phyloP scores from a whole-genome alignment of 345 rosid species.

The Eucalyptus fibrosa region DNA sequence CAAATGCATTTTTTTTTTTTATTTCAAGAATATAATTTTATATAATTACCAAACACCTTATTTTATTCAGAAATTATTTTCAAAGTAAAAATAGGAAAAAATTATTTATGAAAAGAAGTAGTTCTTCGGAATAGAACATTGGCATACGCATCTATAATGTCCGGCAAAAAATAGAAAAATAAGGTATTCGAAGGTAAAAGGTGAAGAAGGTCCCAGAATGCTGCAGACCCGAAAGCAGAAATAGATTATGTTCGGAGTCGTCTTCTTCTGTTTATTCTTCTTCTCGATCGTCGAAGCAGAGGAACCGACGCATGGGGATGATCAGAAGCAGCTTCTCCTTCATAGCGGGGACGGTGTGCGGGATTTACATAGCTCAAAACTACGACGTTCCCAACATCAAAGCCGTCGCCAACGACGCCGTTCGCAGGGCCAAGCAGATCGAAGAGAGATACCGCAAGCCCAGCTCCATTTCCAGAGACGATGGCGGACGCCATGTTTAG shows the following conservation, averaged over 20 bases:
- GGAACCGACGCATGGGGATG: constrained; percentile 36
- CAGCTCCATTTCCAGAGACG: constrained; percentile 17
- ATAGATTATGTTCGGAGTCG: not conserved
- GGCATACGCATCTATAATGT: not conserved
- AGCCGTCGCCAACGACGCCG: constrained; percentile 22
- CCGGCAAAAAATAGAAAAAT: not conserved
- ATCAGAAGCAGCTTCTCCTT: constrained; percentile 55
- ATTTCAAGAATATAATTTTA: rapidly evolving
- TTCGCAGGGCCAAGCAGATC: constrained; percentile 35
- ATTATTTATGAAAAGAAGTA: no score
- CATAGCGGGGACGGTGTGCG: constrained; percentile 49
- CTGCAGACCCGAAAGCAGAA: not conserved
- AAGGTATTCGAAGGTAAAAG: not conserved
- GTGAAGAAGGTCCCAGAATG: not conserved
- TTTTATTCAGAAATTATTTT: rapidly evolving
- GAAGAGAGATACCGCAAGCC: constrained; percentile 72
- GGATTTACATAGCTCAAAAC: constrained; percentile 80
- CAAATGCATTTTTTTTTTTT: rapidly evolving
- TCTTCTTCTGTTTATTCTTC: not conserved
- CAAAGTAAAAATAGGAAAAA: no score
- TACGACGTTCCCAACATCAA: constrained; percentile 77
- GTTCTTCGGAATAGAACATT: rapidly evolving
- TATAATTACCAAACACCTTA: no score
- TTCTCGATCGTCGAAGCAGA: not conserved
- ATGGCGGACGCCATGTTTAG: not conserved